phyloP scores from a whole-genome alignment of 768 basidiomycete species.

The Boletus coccyginus region DNA sequence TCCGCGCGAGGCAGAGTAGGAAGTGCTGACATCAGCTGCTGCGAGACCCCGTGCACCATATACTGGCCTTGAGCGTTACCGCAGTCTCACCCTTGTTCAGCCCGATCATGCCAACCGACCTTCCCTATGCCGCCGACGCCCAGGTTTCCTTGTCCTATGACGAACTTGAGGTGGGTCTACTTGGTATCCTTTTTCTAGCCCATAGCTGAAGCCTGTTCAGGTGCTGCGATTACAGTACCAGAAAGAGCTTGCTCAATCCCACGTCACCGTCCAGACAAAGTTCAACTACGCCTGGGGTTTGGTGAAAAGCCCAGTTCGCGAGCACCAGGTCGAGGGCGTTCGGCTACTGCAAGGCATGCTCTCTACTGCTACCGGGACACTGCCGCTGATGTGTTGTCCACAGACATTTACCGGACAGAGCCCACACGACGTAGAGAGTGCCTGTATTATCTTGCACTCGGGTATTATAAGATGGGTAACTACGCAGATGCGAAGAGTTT shows the following conservation, averaged over 20 bases:
- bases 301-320: conserved; percentile 83
- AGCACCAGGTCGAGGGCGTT: conserved; percentile 91
- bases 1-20: conserved; percentile 4
- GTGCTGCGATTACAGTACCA: conserved; percentile 85
- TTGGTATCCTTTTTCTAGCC: background rate
- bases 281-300: conserved; percentile 98
- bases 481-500: conserved; percentile 90
- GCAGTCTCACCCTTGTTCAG: conserved; percentile 16
- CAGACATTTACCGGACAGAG: conserved; percentile 91
- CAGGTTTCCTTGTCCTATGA: conserved; percentile 85
- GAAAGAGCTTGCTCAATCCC: conserved; percentile 78
- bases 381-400: conserved; percentile 8
- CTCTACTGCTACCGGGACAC: background rate
- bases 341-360: conserved; percentile 78
- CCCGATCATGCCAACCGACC: conserved; percentile 64
- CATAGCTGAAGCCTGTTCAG: conserved; percentile 36
- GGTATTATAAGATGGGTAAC: conserved; percentile 95
- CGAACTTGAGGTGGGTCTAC: conserved; percentile 72
- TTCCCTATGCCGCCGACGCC: conserved; percentile 95
- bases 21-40: conserved; percentile 26
- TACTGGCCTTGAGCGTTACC: background rate
- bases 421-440: conserved; percentile 89
- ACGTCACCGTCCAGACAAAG: conserved; percentile 91
- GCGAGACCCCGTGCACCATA: conserved; percentile 19
- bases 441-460: conserved; percentile 92